Conservation (phyloP, 495 filamentous ascomycete genomes). For the Tuber brumale region DNA sequence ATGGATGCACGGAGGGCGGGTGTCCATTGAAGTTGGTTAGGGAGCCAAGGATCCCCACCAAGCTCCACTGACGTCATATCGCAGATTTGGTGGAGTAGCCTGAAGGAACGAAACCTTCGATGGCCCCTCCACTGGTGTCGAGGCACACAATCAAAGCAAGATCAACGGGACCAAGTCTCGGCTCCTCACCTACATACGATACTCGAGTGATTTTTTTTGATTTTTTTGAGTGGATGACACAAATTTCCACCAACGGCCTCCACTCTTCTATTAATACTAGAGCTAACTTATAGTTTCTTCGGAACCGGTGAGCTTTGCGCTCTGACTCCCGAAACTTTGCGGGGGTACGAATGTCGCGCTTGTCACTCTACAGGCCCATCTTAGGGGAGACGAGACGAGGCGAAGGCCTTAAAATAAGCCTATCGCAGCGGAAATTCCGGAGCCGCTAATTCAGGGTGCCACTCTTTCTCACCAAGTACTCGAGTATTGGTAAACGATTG, state of each 20-base stretch:
- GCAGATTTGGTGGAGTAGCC: neutral
- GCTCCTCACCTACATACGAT: neutral
- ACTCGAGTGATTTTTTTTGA: neutral
- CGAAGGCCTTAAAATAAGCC: neutral
- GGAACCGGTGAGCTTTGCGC: neutral
- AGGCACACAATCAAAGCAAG: neutral
- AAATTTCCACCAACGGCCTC: neutral
- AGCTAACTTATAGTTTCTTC: neutral
- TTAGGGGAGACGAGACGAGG: neutral
- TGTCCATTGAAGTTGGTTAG: neutral
- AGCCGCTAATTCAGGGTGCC: neutral
- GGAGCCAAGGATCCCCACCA: neutral
- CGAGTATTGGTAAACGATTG: neutral
- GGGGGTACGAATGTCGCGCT: neutral
- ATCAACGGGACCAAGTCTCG: neutral
- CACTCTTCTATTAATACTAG: neutral
- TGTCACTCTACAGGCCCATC: neutral
- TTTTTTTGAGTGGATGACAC: neutral
- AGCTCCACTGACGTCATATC: conserved; percentile 1
- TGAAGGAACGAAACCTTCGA: neutral
- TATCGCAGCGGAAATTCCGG: neutral
- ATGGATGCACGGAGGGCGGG: neutral
- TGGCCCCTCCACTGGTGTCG: neutral
- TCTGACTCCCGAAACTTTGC: neutral
- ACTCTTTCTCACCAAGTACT: neutral